A percentile compares a stretch with the other conserved stretches of the same genome.
Evolutionary conservation across 2,329 filamentous ascomycete species (phyloP).

Genomic region (Ophiobolus disseminans): DNA sequence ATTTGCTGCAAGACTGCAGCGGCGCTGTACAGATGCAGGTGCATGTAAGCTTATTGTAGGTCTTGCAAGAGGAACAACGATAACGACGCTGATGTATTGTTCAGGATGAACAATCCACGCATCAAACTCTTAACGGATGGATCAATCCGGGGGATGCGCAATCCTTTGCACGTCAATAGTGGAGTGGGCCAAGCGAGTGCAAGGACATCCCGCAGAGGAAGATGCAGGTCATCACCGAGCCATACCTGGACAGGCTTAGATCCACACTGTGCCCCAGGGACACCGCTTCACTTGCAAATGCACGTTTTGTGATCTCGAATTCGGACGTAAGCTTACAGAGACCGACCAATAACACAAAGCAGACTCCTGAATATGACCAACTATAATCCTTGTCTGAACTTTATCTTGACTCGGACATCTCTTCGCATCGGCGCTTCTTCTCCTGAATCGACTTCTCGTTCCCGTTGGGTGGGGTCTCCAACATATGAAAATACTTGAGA

Average conservation of each 20-base stretch:
- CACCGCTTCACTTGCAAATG: conserved; percentile 11
- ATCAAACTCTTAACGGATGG: not conserved
- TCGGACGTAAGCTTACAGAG: conserved; percentile 2
- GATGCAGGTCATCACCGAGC: conserved; percentile 13
- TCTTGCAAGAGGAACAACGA: too few species aligned
- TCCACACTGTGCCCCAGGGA: conserved; percentile 6
- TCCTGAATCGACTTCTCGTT: conserved; percentile 22
- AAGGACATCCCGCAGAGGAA: conserved; percentile 12
- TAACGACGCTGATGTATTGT: too few species aligned
- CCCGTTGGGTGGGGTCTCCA: conserved; percentile 13
- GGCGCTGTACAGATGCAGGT: too few species aligned
- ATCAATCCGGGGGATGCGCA: not conserved
- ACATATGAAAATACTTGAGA: conserved; percentile 19
- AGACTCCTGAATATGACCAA: conserved; percentile 3
- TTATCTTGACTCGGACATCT: conserved; percentile 27
- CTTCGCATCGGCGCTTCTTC: conserved; percentile 16
- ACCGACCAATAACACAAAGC: conserved; percentile 2
- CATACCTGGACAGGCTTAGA: conserved; percentile 6
- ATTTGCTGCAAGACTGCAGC: too few species aligned
- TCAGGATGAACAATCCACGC: not conserved
- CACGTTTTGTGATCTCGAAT: conserved; percentile 5
- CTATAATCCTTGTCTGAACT: conserved; percentile 15
- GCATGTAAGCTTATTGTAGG: too few species aligned
- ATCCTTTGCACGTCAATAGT: not conserved
- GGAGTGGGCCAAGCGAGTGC: conserved; percentile 2